Percentiles rank a stretch among this genome's conserved stretches.
Evolutionary conservation across 2,329 filamentous ascomycete genomes (phyloP).

Genomic region (Colletotrichum tanaceti): DNA sequence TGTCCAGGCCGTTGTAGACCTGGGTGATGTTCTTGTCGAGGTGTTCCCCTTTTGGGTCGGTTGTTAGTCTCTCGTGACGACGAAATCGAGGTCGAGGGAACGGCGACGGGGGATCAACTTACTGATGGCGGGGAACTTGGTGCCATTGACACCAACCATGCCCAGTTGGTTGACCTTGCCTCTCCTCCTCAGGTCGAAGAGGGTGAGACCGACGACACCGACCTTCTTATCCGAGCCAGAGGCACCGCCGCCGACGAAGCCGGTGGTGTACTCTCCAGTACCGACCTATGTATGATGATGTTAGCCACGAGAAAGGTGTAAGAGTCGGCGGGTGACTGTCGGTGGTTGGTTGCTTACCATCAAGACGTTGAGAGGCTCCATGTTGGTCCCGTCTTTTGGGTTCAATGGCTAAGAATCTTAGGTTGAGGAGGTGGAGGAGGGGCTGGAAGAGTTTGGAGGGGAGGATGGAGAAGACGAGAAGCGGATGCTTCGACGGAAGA

Average conservation of each 20-base stretch:
- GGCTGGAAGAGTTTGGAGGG: not conserved
- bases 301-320: slow-evolving; percentile 23
- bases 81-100: not conserved
- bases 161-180: slow-evolving; percentile 87
- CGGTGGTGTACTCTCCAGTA: slow-evolving; percentile 96
- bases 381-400: slow-evolving; percentile 45
- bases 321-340: not conserved
- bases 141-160: slow-evolving; percentile 91
- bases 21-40: slow-evolving; percentile 87
- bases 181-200: slow-evolving; percentile 88
- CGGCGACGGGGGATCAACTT: slow-evolving; percentile 49
- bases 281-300: slow-evolving; percentile 69
- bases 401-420: slow-evolving; percentile 27
- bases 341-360: slow-evolving; percentile 63
- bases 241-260: slow-evolving; percentile 85
- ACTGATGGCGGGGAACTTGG: slow-evolving; percentile 93
- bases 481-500: slow-evolving; percentile 1
- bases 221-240: slow-evolving; percentile 96
- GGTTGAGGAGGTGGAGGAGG: slow-evolving; percentile 10
- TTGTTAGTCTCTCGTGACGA: slow-evolving; percentile 21
- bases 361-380: slow-evolving; percentile 74
- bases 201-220: slow-evolving; percentile 88
- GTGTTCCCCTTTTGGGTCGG: slow-evolving; percentile 74
- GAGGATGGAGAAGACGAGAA: slow-evolving; percentile 13
- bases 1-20: slow-evolving; percentile 90